These are phyloP conservation scores for Zychaea mexicana DNA, from an alignment of 371 early-diverging fungal species.

Conservation along the genomic window DNA sequence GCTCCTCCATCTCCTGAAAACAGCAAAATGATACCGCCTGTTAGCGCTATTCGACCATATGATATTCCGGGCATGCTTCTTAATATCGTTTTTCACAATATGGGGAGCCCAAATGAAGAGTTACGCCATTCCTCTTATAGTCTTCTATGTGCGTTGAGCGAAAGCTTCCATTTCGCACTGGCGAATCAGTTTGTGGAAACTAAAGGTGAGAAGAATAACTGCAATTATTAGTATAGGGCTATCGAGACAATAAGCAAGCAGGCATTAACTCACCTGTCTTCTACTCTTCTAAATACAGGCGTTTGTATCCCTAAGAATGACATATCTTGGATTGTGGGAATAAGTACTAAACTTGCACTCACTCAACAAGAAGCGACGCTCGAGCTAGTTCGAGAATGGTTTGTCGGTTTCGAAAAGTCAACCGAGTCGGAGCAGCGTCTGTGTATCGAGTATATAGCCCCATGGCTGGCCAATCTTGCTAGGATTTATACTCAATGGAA, in stretches of 20 bases:
- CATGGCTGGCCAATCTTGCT: constrained; percentile 84
- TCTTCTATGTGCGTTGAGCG: constrained; percentile 75
- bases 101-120: constrained; percentile 77
- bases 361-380: constrained; percentile 79
- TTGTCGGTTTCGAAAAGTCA: constrained; percentile 78
- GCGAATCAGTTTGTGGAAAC: constrained; percentile 78
- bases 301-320: constrained; percentile 88
- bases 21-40: constrained; percentile 47
- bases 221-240: too few relatives aligned
- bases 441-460: constrained; percentile 83
- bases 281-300: constrained; percentile 34
- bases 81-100: constrained; percentile 86
- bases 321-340: constrained; percentile 68
- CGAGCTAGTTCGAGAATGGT: constrained; percentile 84
- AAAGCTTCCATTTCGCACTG: constrained; percentile 78
- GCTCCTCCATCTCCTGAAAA: not conserved
- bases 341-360: constrained; percentile 78
- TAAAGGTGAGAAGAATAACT: too few relatives aligned
- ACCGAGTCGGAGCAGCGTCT: constrained; percentile 68
- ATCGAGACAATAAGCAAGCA: too few relatives aligned
- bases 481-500: constrained; percentile 27
- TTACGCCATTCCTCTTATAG: constrained; percentile 84
- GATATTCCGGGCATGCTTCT: constrained; percentile 90
- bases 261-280: too few relatives aligned
- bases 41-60: constrained; percentile 70